Base-by-base conservation (phyloP, 352 stramenopile species). In the Albugo laibachii region DNA sequence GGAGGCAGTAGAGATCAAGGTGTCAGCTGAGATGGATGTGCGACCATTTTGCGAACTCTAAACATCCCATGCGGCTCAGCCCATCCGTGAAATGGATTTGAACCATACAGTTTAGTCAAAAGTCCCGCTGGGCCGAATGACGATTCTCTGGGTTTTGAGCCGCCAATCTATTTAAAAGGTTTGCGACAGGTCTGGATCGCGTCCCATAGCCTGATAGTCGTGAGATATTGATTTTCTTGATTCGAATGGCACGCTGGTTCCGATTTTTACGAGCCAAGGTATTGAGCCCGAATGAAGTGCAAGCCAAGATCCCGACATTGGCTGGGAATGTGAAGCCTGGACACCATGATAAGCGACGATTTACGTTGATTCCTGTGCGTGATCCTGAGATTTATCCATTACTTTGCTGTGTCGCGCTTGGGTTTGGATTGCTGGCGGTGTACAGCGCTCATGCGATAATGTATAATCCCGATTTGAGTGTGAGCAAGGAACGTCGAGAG, bases 331-430 rank as follows among this genome's bases (percentile, higher is more conserved):
- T 36, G 8, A 18, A 46, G 2, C 41, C 55, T 31, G 24, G 24
- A 31, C 24, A 31, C 16, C 38, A 43, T 14, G 15, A 42, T 11
- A 62, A 65, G 20, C 55, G 56, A 10, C 48, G 41, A 31, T 65
- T 59, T 48, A 14, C 24, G 19, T 54, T 46, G 45, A 56, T 71
- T 16, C 51, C 54, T 1, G 57, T 59, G 50, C 59, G 54, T 24
- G 62, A 71, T 39, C 62, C 62, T 1, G 62, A 71, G 36, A 55
- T 71, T 27, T 67, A 64, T 34, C 62, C 62, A 18, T 41, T 71
- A 47, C 48, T 71, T 5, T 35, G 59, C 21, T 63, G 59, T 43
- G 59, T 63, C 15, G 40, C 45, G 0, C 49, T 34, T 8, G 62
- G 48, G 5, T 38, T 68, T n/a, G 14, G n/a, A 5, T 46, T 71